Conservation (phyloP, 495 filamentous ascomycete genomes). For the Acidiella bohemica region DNA sequence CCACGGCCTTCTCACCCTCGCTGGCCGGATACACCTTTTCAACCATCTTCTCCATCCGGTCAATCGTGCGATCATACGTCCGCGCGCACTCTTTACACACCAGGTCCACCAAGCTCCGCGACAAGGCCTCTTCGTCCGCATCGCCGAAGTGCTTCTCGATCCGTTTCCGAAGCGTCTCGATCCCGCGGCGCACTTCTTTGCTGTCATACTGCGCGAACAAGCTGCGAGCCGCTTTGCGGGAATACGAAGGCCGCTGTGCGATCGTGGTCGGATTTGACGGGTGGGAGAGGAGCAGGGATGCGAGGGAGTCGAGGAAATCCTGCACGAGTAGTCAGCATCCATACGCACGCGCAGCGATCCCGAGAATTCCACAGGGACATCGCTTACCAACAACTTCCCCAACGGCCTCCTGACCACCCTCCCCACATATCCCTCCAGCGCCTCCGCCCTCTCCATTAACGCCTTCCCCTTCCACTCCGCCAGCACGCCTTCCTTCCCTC, state of each 20-base stretch:
- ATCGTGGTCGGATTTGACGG: constrained; percentile 38
- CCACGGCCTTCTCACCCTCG: constrained; percentile 41
- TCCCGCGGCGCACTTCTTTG: constrained; percentile 70
- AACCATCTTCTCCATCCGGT: constrained; percentile 51
- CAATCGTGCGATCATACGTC: constrained; percentile 60
- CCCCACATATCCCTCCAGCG: constrained; percentile 73
- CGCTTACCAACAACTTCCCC: constrained; percentile 50
- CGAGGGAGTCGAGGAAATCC: constrained; percentile 76
- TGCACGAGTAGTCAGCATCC: constrained; percentile 27
- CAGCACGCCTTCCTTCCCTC: constrained; percentile 48
- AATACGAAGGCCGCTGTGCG: constrained; percentile 63
- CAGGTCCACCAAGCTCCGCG: constrained; percentile 54
- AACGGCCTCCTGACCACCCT: constrained; percentile 79
- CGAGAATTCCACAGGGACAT: neutral
- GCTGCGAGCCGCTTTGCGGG: constrained; percentile 70
- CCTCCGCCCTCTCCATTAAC: constrained; percentile 65
- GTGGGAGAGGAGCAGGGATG: constrained; percentile 43
- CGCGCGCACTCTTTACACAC: constrained; percentile 71
- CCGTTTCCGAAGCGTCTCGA: constrained; percentile 72
- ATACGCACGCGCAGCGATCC: too few relatives aligned
- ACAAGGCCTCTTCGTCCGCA: constrained; percentile 57
- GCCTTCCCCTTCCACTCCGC: constrained; percentile 70
- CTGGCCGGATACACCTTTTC: constrained; percentile 39
- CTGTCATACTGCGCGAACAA: constrained; percentile 62
- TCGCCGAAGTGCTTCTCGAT: constrained; percentile 96